A percentile compares a stretch with the other conserved stretches of the same genome.
phyloP scores from a whole-genome alignment of 495 filamentous ascomycete species.

The Entonaema liquescens region DNA sequence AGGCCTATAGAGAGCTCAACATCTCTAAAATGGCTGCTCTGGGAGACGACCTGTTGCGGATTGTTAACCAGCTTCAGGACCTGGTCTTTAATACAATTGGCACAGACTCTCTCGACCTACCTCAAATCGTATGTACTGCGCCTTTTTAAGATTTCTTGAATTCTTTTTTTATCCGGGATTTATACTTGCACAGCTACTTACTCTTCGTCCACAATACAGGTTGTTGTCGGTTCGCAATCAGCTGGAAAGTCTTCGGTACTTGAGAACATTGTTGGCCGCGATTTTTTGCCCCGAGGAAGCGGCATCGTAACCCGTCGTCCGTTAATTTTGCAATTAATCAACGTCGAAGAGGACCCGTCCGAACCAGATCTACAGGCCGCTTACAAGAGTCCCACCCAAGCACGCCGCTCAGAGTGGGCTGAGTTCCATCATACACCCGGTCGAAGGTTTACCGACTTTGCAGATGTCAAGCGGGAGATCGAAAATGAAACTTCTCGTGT shows the following conservation, averaged over 20 bases:
- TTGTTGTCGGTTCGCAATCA: slow-evolving; percentile 98
- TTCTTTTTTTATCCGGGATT: background rate
- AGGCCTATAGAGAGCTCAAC: slow-evolving; percentile 13
- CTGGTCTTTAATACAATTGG: slow-evolving; percentile 99
- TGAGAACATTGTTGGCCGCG: slow-evolving; percentile 97
- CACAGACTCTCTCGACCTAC: slow-evolving; percentile 95
- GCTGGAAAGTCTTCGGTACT: slow-evolving; percentile 99
- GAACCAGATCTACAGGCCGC: slow-evolving; percentile 68
- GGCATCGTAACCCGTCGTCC: slow-evolving; percentile 96
- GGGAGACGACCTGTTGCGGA: slow-evolving; percentile 90
- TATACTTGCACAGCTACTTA: slow-evolving; percentile 29
- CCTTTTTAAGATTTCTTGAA: slow-evolving; percentile 7
- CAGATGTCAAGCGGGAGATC: slow-evolving; percentile 92
- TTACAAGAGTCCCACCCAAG: slow-evolving; percentile 56
- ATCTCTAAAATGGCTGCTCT: slow-evolving; percentile 64
- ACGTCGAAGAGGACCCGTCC: slow-evolving; percentile 85
- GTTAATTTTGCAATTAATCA: slow-evolving; percentile 97
- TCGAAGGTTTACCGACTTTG: slow-evolving; percentile 90
- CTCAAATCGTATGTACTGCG: slow-evolving; percentile 85
- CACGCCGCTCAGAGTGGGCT: slow-evolving; percentile 79
- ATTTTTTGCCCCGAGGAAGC: slow-evolving; percentile 95
- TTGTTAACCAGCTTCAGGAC: slow-evolving; percentile 97
- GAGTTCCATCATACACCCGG: slow-evolving; percentile 96
- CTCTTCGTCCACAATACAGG: slow-evolving; percentile 62
- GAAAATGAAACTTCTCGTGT: slow-evolving; percentile 96